Conservation (phyloP, 768 basidiomycete genomes). For the Neoboletus subvelutipes region DNA sequence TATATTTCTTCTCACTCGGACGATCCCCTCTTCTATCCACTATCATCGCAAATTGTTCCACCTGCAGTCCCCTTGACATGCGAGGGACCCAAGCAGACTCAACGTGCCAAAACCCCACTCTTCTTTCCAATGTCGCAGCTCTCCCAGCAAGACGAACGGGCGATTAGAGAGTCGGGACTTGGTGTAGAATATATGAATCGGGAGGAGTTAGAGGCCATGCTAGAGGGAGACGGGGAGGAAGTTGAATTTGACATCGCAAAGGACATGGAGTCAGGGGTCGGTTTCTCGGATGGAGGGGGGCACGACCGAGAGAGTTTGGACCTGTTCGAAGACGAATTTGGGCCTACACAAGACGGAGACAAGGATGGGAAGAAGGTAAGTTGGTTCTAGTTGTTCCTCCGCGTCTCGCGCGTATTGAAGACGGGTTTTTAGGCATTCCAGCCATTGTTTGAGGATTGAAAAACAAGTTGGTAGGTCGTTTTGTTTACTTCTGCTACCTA, state of each 20-base stretch:
- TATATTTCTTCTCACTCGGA: slow-evolving; percentile 1
- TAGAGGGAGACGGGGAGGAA: slow-evolving; percentile 36
- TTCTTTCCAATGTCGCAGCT: slow-evolving; percentile 60
- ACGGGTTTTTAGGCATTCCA: slow-evolving; percentile 25
- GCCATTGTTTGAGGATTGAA: slow-evolving; percentile 35
- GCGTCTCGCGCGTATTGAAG: neutral
- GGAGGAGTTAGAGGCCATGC: slow-evolving; percentile 53
- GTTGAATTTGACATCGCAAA: slow-evolving; percentile 26
- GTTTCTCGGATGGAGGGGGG: neutral
- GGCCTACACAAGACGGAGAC: slow-evolving; percentile 30
- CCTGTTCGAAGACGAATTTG: slow-evolving; percentile 34
- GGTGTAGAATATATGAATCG: slow-evolving; percentile 66
- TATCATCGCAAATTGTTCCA: slow-evolving; percentile 21
- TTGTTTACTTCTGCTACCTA: neutral
- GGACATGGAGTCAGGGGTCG: neutral
- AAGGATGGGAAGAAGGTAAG: slow-evolving; percentile 28
- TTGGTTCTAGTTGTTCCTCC: neutral
- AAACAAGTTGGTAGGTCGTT: neutral
- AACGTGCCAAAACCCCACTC: slow-evolving; percentile 26
- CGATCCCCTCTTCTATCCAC: slow-evolving; percentile 27
- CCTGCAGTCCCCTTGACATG: slow-evolving; percentile 1
- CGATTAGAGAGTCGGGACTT: slow-evolving; percentile 59
- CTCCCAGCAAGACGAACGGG: slow-evolving; percentile 52
- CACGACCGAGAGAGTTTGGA: slow-evolving; percentile 27
- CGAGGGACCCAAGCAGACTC: slow-evolving; percentile 7